phyloP scores from a whole-genome alignment of 1,284 basidiomycete genomes.

The Papiliotrema laurentii region DNA sequence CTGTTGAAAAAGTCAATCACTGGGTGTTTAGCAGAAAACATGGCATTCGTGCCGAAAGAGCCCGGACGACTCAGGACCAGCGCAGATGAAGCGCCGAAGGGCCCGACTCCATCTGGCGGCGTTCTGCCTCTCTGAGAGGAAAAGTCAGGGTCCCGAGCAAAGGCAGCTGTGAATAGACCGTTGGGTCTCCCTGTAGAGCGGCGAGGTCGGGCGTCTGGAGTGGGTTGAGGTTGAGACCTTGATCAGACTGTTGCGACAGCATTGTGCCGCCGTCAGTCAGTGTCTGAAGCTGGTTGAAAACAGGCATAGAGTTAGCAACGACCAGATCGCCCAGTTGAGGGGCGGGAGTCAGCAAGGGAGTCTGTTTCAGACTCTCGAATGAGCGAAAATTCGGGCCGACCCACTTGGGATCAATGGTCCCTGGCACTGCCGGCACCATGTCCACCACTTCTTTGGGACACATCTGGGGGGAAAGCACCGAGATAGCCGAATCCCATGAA shows the following conservation, averaged over 20 bases:
- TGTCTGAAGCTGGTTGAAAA: not conserved
- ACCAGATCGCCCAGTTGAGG: too few species aligned
- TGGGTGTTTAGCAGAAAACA: too few species aligned
- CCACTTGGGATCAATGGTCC: slow-evolving; percentile 7
- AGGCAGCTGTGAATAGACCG: not conserved
- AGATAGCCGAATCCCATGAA: not conserved
- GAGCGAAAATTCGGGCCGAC: not conserved
- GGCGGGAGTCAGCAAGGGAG: too few species aligned
- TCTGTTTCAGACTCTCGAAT: not conserved
- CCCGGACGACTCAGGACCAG: too few species aligned
- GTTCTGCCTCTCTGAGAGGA: not conserved
- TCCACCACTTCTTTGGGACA: too few species aligned
- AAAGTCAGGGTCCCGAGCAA: slow-evolving; percentile 2
- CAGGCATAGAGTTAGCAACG: not conserved
- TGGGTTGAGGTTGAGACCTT: not conserved
- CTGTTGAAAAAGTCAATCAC: too few species aligned
- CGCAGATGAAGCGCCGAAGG: too few species aligned
- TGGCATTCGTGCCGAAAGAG: too few species aligned
- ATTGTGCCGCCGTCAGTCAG: not conserved
- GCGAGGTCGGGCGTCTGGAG: not conserved
- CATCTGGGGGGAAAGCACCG: not conserved
- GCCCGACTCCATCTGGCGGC: slow-evolving; percentile 1
- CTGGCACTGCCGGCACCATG: not conserved
- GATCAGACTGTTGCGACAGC: not conserved
- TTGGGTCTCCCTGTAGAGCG: not conserved